Percentiles rank a stretch among this genome's conserved stretches.
Evolutionary conservation across 2,329 filamentous ascomycete genomes (phyloP).

Genomic region (Xylaria sp.): DNA sequence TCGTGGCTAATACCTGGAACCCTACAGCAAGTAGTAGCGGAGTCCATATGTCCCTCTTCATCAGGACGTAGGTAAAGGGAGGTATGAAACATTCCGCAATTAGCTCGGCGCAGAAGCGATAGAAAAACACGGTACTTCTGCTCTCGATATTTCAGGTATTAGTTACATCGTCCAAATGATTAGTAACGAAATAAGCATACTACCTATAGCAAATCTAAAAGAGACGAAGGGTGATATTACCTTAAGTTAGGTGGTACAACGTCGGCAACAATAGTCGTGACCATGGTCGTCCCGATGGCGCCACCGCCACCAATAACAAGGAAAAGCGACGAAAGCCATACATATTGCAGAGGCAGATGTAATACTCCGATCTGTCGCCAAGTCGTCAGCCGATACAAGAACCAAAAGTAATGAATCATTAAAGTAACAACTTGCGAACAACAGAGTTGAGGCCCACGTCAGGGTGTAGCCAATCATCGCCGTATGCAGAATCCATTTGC

Average conservation of each 20-base stretch:
- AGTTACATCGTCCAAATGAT: background rate
- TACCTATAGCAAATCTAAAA: no score
- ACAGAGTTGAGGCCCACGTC: slow-evolving; percentile 16
- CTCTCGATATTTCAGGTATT: background rate
- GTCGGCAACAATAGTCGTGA: slow-evolving; percentile 15
- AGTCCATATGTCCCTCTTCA: slow-evolving; percentile 6
- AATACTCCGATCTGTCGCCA: slow-evolving; percentile 7
- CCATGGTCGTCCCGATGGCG: slow-evolving; percentile 6
- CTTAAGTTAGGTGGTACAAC: slow-evolving; percentile 9
- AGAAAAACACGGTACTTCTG: slow-evolving; percentile 22
- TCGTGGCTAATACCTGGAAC: slow-evolving; percentile 4
- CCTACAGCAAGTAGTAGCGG: slow-evolving; percentile 7
- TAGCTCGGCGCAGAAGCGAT: slow-evolving; percentile 16
- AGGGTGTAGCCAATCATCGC: slow-evolving; percentile 26
- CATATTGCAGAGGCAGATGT: slow-evolving; percentile 8
- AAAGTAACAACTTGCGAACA: slow-evolving; percentile 19
- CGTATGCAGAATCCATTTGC: slow-evolving; percentile 31
- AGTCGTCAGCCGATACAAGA: background rate
- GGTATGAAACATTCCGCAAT: slow-evolving; percentile 8
- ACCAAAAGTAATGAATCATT: no score
- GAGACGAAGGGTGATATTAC: background rate
- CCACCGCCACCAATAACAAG: slow-evolving; percentile 4
- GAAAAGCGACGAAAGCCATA: slow-evolving; percentile 10
- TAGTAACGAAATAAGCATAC: background rate
- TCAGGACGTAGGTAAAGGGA: slow-evolving; percentile 12